Percentiles rank a stretch among this genome's conserved stretches.
phyloP scores from a whole-genome alignment of 202 grass and related monocot genomes.

The Panicum virgatum region DNA sequence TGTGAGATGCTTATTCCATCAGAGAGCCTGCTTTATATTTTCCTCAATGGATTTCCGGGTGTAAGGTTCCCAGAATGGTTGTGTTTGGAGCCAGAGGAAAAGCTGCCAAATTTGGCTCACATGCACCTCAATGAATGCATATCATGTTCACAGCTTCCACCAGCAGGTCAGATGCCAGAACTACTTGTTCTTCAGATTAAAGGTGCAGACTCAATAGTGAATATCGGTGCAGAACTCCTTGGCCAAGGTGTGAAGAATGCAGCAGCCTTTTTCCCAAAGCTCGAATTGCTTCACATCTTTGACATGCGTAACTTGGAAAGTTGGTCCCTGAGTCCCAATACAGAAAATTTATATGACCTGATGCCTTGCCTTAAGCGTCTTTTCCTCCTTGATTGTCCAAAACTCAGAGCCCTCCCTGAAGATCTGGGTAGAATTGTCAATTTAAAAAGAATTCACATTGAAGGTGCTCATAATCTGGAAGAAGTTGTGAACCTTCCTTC shows the following conservation, averaged over 20 bases:
- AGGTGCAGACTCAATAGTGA: too few species aligned
- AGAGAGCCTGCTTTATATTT: background rate
- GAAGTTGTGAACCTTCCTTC: conserved; percentile 20
- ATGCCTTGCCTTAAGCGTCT: conserved; percentile 5
- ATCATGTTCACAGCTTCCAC: too few species aligned
- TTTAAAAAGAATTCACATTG: conserved; percentile 26
- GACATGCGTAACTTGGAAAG: conserved; percentile 10
- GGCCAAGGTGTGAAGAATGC: too few species aligned
- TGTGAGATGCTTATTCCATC: too few species aligned
- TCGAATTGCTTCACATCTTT: conserved; percentile 14
- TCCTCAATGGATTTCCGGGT: background rate
- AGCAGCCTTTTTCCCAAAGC: too few species aligned
- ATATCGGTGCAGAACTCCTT: too few species aligned
- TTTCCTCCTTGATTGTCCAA: conserved; percentile 24
- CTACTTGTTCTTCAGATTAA: too few species aligned
- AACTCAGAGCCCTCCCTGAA: conserved; percentile 16
- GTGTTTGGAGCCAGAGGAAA: too few species aligned
- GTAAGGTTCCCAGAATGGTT: too few species aligned
- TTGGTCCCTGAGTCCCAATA: conserved; percentile 15
- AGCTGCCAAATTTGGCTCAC: too few species aligned
- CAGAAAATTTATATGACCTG: background rate
- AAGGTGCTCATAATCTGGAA: conserved; percentile 30
- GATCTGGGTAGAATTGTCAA: background rate
- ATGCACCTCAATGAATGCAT: too few species aligned
- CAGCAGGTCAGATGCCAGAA: too few species aligned